Conservation (phyloP, 345 rosid species). For the Gossypium longicalyx region DNA sequence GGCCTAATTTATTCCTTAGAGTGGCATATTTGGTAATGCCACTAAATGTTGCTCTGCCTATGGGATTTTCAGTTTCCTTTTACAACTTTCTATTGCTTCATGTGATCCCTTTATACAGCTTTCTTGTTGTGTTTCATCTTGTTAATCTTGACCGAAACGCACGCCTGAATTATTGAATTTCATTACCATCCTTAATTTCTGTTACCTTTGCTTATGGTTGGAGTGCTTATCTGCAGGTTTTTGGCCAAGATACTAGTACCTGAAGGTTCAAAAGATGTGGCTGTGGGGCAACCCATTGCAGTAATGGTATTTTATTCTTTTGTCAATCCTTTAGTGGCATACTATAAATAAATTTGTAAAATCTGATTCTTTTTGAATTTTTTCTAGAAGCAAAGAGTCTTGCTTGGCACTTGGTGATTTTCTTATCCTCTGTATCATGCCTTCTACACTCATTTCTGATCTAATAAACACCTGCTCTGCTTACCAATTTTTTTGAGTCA, state of each 20-base stretch:
- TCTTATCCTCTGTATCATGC: neutral
- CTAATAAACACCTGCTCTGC: neutral
- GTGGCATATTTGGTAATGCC: neutral
- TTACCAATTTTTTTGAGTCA: neutral
- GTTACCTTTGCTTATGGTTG: slow-evolving; percentile 9
- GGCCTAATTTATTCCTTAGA: neutral
- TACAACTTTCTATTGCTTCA: neutral
- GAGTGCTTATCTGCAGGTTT: slow-evolving; percentile 47
- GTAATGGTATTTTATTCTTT: slow-evolving; percentile 49
- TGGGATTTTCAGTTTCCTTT: slow-evolving; percentile 10
- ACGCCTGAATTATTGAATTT: neutral
- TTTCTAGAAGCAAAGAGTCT: neutral
- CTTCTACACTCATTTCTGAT: neutral
- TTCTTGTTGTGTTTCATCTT: slow-evolving; percentile 9
- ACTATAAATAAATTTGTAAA: slow-evolving; percentile 4
- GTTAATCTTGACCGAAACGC: neutral
- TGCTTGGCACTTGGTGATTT: neutral
- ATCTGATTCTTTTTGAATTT: neutral
- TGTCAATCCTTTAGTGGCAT: slow-evolving; percentile 11
- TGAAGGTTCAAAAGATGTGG: slow-evolving; percentile 88
- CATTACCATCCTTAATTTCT: neutral
- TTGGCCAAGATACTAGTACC: slow-evolving; percentile 80
- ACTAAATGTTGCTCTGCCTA: neutral
- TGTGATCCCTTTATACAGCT: slow-evolving; percentile 2
- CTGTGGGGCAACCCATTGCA: slow-evolving; percentile 87